A percentile compares a stretch with the other conserved stretches of the same genome.
Evolutionary conservation across 2,329 filamentous ascomycete species (phyloP).

Genomic region (Clarireedia monteithiana): DNA sequence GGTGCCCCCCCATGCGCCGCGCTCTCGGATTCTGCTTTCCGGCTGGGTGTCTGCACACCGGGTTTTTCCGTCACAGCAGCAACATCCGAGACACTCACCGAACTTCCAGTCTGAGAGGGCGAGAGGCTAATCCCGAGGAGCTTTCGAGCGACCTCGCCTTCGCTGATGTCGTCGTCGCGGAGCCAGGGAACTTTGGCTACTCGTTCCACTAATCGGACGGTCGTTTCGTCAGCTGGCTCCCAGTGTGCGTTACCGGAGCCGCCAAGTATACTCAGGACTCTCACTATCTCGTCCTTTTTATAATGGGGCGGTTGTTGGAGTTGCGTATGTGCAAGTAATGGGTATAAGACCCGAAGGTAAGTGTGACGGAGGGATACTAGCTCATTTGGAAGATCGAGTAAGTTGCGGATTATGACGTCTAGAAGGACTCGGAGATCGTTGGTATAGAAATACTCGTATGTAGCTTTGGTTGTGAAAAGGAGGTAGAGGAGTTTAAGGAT

Average conservation of each 20-base stretch:
- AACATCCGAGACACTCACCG: constrained; percentile 68
- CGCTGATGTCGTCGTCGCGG: constrained; percentile 34
- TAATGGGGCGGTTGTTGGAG: constrained; percentile 81
- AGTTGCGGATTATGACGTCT: constrained; percentile 91
- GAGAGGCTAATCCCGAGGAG: constrained; percentile 66
- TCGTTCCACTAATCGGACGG: constrained; percentile 67
- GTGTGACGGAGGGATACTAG: constrained; percentile 74
- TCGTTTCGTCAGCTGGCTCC: constrained; percentile 73
- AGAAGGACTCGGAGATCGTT: constrained; percentile 92
- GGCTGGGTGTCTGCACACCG: constrained; percentile 72
- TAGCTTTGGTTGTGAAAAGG: constrained; percentile 83
- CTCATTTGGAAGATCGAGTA: constrained; percentile 91
- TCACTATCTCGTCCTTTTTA: constrained; percentile 78
- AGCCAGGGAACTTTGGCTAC: constrained; percentile 68
- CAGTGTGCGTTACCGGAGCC: constrained; percentile 65
- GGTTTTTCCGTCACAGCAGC: constrained; percentile 76
- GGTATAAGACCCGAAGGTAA: constrained; percentile 87
- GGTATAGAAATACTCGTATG: constrained; percentile 97
- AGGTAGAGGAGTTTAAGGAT: constrained; percentile 94
- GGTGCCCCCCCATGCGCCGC: constrained; percentile 21
- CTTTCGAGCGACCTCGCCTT: constrained; percentile 45
- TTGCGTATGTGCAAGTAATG: constrained; percentile 85
- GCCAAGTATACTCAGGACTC: constrained; percentile 64
- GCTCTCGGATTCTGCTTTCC: constrained; percentile 35
- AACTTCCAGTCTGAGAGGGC: constrained; percentile 58